Percentiles rank a stretch among this genome's conserved stretches.
phyloP scores from a whole-genome alignment of 2,329 filamentous ascomycete species.

The Aureobasidium sp. region DNA sequence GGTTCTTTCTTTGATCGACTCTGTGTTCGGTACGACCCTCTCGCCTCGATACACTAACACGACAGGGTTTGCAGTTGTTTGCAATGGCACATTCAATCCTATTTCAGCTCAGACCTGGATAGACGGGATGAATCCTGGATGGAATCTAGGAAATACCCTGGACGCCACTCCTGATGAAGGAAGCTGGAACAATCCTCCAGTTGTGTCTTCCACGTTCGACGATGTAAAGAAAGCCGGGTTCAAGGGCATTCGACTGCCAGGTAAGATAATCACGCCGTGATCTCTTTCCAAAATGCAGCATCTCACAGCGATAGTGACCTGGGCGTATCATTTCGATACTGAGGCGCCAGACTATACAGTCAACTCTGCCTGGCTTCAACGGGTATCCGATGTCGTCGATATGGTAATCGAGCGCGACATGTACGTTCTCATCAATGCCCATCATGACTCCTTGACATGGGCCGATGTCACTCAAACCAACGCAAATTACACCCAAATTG shows the following conservation, averaged over 20 bases:
- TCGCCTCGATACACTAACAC: not conserved
- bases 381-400: constrained; percentile 53
- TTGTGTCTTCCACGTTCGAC: constrained; percentile 45
- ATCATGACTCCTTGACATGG: constrained; percentile 56
- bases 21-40: not conserved
- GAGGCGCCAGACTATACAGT: constrained; percentile 49
- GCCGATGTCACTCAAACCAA: constrained; percentile 44
- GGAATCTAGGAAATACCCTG: constrained; percentile 56
- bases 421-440: constrained; percentile 51
- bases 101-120: constrained; percentile 44
- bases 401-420: constrained; percentile 46
- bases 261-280: constrained; percentile 22
- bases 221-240: constrained; percentile 49
- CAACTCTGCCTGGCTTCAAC: constrained; percentile 48
- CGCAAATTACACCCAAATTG: constrained; percentile 46
- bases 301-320: constrained; percentile 42
- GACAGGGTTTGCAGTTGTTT: constrained; percentile 20
- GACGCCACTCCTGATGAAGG: constrained; percentile 51
- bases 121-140: constrained; percentile 47
- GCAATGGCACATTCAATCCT: constrained; percentile 37
- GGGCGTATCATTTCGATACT: constrained; percentile 49
- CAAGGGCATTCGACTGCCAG: constrained; percentile 51
- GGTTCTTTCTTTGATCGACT: not conserved
- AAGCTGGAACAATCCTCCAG: constrained; percentile 52
- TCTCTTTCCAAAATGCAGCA: not conserved